phyloP scores from a whole-genome alignment of 2,329 filamentous ascomycete genomes.

The Rachicladosporium sp. region DNA sequence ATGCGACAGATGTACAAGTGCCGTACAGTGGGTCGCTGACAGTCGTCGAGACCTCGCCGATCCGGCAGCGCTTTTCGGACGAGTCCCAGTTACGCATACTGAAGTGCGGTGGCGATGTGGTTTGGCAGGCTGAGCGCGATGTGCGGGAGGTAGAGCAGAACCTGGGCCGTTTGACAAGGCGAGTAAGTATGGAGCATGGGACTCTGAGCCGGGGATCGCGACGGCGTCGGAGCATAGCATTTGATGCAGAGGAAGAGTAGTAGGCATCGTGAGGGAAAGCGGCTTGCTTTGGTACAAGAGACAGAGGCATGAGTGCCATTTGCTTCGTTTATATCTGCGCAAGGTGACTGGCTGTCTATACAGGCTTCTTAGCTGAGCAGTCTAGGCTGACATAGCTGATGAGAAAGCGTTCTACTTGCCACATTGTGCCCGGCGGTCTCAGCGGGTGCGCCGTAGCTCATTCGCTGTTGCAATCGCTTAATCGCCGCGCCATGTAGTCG shows the following conservation, averaged over 20 bases:
- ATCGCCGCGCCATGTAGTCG: too few species aligned
- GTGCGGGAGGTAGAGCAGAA: conserved; percentile 9
- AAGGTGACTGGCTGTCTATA: too few species aligned
- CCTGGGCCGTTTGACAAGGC: conserved; percentile 14
- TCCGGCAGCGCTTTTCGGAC: conserved; percentile 8
- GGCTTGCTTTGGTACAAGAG: too few species aligned
- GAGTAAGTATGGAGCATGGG: conserved; percentile 15
- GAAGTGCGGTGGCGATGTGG: conserved; percentile 4
- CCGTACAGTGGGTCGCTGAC: conserved; percentile 10
- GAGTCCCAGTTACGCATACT: conserved; percentile 8
- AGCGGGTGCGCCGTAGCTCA: too few species aligned
- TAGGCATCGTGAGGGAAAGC: too few species aligned
- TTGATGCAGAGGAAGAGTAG: not conserved
- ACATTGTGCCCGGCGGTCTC: too few species aligned
- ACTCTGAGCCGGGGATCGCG: conserved; percentile 18
- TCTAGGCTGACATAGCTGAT: too few species aligned
- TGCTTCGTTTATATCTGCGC: too few species aligned
- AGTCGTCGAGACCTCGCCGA: conserved; percentile 14
- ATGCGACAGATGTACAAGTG: conserved; percentile 8
- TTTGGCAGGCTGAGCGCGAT: conserved; percentile 8
- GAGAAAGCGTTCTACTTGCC: too few species aligned
- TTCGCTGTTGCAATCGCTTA: too few species aligned
- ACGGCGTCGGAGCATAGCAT: conserved; percentile 4
- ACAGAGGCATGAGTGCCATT: not conserved
- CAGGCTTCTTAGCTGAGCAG: too few species aligned